Evolutionary conservation across 345 rosid species (phyloP), one percentile per base, ranked within the genome.

Genomic region (Populus euphratica): DNA sequence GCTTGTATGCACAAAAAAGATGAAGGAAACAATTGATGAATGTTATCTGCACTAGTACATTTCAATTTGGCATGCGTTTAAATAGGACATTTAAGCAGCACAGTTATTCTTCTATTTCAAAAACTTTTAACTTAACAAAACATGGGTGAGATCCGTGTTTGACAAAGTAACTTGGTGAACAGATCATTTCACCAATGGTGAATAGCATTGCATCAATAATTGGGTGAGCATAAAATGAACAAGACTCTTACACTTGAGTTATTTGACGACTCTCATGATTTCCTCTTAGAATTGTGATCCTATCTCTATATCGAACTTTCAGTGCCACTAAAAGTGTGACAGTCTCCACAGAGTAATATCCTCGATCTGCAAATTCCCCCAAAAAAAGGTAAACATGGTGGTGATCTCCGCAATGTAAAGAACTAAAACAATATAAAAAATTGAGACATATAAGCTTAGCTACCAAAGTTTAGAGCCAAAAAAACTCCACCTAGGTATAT

Each of bases 261-360:
- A 79, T 82, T 73, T 82, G 85, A 61, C 85, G 80, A 68, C 85
- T 82, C 76, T 82, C 85, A 9, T 82, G 85, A 72, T 82, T 82
- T 36, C 85, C 85, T 82, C 82, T 82, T 35, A 82, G 66, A 72
- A 82, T 78, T 27, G 82, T 82, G 73, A 82, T 82, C 82, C 85
- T 78, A 59, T 82, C 85, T 67, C 85, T 71, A 72, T 82, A 82
- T 36, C 85, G 85, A 63, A 82, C 82, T 73, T 82, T 82, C 62
- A 82, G 63, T 27, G 80, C 80, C 74, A 82, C 85, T 69, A 82
- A 82, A 72, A 82, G 82, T 17, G 85, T 76, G 65, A 82, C 85
- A 39, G 85, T 82, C 70, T 82, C 85, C 80, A 82, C 85, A 3
- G 82, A 82, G 73, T 82, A 82, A 76, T 82, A 82, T 69, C 85